phyloP scores from a whole-genome alignment of 768 basidiomycete species.

The Nidularia pulvinata region DNA sequence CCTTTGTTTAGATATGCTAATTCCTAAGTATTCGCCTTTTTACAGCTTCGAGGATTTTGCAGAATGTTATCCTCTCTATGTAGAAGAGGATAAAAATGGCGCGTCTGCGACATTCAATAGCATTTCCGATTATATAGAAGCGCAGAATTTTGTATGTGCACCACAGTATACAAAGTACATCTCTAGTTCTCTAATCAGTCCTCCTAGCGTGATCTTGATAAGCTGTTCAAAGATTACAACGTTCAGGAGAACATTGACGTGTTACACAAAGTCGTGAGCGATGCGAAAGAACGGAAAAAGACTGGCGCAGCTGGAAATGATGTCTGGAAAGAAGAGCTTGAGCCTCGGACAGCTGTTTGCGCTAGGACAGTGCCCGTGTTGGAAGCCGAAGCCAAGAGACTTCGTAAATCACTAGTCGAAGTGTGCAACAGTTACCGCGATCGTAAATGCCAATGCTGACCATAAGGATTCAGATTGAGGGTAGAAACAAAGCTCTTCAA shows the following conservation, averaged over 20 bases:
- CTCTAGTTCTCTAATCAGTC: neutral
- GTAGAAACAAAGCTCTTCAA: slow-evolving; percentile 49
- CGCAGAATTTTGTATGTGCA: slow-evolving; percentile 48
- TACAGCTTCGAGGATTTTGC: slow-evolving; percentile 55
- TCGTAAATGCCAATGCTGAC: neutral
- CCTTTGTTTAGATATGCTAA: neutral
- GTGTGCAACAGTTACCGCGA: slow-evolving; percentile 19
- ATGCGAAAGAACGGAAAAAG: slow-evolving; percentile 59
- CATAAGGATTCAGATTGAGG: slow-evolving; percentile 47
- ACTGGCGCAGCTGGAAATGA: slow-evolving; percentile 48
- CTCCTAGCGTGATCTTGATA: slow-evolving; percentile 60
- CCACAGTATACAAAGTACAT: slow-evolving; percentile 1
- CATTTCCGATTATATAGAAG: slow-evolving; percentile 73
- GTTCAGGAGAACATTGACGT: slow-evolving; percentile 71
- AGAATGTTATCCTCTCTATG: slow-evolving; percentile 68
- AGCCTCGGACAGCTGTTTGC: slow-evolving; percentile 60
- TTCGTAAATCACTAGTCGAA: slow-evolving; percentile 34
- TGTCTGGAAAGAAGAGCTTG: slow-evolving; percentile 64
- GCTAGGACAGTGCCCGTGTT: slow-evolving; percentile 67
- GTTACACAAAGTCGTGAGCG: slow-evolving; percentile 67
- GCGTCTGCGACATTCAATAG: slow-evolving; percentile 61
- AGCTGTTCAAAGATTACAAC: slow-evolving; percentile 66
- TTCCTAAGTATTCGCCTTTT: neutral
- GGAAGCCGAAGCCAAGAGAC: slow-evolving; percentile 34
- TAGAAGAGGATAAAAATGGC: slow-evolving; percentile 64